Percentiles rank a stretch among this genome's conserved stretches.
These are phyloP conservation scores for Sphaerostilbella broomeana DNA, from an alignment of 2,329 filamentous ascomycete genomes.

Conservation along the genomic window DNA sequence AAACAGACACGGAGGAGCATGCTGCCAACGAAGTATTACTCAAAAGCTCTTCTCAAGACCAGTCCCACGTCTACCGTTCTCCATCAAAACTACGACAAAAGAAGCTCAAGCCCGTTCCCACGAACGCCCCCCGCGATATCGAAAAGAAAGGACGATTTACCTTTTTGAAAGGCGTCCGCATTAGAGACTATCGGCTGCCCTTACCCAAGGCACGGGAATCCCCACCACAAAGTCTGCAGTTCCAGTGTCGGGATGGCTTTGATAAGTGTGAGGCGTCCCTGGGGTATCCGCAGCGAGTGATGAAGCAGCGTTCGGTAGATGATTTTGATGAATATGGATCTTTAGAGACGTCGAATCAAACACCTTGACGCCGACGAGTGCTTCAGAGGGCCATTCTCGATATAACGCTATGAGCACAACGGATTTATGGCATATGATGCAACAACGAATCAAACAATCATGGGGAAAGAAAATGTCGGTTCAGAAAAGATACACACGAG, in stretches of 20 bases:
- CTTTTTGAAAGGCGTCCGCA: conserved; percentile 25
- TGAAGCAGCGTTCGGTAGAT: too few relatives aligned
- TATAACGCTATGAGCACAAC: too few relatives aligned
- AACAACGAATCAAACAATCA: too few relatives aligned
- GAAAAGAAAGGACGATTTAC: conserved; percentile 23
- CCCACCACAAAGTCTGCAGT: conserved; percentile 15
- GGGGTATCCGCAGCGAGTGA: conserved; percentile 15
- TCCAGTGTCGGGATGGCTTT: conserved; percentile 28
- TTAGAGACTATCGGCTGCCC: conserved; percentile 23
- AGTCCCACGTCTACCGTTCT: too few relatives aligned
- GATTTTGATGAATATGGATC: too few relatives aligned
- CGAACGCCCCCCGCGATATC: conserved; percentile 20
- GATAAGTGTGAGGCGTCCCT: conserved; percentile 17
- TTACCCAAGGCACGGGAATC: not conserved
- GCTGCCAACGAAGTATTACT: not conserved
- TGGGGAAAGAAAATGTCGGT: too few relatives aligned
- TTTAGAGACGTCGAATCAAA: too few relatives aligned
- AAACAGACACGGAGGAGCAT: too few relatives aligned
- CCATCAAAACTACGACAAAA: conserved; percentile 1
- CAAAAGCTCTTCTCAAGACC: not conserved
- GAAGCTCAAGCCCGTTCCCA: conserved; percentile 21
- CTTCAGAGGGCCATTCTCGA: too few relatives aligned
- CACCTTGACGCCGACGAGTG: too few relatives aligned
- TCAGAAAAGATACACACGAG: too few relatives aligned
- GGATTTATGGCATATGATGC: too few relatives aligned